Percentiles rank a stretch among this genome's conserved stretches.
Conservation (phyloP, 2,329 filamentous ascomycete genomes). For the Neonectria magnoliae region DNA sequence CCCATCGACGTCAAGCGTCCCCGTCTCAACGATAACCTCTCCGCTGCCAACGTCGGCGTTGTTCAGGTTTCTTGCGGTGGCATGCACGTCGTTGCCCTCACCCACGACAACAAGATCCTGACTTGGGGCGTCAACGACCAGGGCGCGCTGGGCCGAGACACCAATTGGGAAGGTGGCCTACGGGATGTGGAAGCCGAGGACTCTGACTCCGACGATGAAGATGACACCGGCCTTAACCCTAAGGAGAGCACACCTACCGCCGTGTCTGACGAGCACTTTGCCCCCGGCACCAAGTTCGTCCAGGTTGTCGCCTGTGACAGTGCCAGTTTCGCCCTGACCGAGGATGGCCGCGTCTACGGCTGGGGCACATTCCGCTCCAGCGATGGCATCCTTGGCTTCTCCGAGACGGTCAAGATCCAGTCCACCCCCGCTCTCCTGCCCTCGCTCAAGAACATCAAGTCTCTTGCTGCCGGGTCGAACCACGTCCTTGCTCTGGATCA, state of each 20-base stretch:
- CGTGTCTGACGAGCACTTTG: conserved; percentile 68
- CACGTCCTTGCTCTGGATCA: conserved; percentile 75
- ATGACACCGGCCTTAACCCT: conserved; percentile 75
- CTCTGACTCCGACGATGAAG: conserved; percentile 66
- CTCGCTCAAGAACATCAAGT: conserved; percentile 71
- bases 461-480: conserved; percentile 74
- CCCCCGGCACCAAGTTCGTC: conserved; percentile 67
- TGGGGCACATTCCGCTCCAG: conserved; percentile 82
- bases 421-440: conserved; percentile 64
- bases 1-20: conserved; percentile 83
- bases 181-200: conserved; percentile 62
- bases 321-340: conserved; percentile 79
- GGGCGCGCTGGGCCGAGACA: conserved; percentile 81
- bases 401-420: conserved; percentile 61
- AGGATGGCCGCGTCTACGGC: conserved; percentile 79
- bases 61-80: conserved; percentile 82
- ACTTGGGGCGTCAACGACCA: conserved; percentile 92
- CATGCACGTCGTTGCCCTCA: conserved; percentile 83
- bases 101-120: conserved; percentile 81
- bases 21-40: conserved; percentile 76
- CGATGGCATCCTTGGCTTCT: conserved; percentile 74
- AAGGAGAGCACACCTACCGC: conserved; percentile 73
- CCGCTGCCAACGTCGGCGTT: conserved; percentile 72
- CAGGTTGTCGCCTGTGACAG: conserved; percentile 79
- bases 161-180: conserved; percentile 71